Evolutionary conservation across 495 filamentous ascomycete genomes (phyloP).

Genomic region (Penicillium goetzii): DNA sequence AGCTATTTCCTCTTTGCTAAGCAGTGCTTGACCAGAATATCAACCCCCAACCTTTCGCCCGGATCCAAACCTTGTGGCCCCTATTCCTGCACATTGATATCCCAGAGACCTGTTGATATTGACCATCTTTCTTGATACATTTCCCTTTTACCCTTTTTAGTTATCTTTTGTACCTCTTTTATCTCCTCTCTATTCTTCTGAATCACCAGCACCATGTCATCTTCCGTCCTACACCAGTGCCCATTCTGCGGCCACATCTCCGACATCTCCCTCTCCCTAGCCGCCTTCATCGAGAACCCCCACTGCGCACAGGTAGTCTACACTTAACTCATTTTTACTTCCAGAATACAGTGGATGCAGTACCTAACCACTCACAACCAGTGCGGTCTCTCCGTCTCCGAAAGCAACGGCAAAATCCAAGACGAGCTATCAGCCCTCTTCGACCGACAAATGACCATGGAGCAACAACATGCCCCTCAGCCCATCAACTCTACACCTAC

Average conservation of each 20-base stretch:
- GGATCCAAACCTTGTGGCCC: neutral
- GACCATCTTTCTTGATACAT: neutral
- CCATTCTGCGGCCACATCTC: constrained; percentile 42
- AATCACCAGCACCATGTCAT: constrained; percentile 36
- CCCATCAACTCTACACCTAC: neutral
- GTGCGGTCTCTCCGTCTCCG: constrained; percentile 46
- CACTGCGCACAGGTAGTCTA: constrained; percentile 40
- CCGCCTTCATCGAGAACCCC: constrained; percentile 38
- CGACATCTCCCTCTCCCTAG: constrained; percentile 38
- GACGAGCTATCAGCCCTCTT: constrained; percentile 74
- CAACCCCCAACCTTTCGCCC: neutral
- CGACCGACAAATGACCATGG: constrained; percentile 60
- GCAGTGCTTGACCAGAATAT: neutral
- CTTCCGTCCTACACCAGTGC: constrained; percentile 42
- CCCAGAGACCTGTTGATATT: neutral
- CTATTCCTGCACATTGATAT: neutral
- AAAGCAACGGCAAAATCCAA: constrained; percentile 54
- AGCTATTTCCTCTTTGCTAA: neutral
- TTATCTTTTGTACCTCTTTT: neutral
- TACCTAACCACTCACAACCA: constrained; percentile 28
- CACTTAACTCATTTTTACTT: neutral
- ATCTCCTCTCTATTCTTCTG: neutral
- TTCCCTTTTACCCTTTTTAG: neutral
- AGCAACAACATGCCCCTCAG: constrained; percentile 21
- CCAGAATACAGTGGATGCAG: neutral